Conservation (phyloP, 305 asterid species). For the Fraxinus ornus region DNA sequence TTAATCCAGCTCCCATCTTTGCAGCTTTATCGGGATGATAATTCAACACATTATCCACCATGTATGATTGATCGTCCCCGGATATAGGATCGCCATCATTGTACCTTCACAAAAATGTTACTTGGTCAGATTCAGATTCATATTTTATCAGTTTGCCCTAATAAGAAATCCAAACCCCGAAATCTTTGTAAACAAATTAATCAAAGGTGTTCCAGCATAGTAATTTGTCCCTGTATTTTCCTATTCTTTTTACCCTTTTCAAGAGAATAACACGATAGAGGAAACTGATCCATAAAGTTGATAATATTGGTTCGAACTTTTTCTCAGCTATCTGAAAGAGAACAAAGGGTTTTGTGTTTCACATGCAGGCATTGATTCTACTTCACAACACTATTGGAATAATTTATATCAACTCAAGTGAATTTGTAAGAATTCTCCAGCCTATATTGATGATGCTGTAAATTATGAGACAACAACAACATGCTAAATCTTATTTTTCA, state of each 20-base stretch:
- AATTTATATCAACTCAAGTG: not conserved
- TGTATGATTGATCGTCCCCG: conserved; percentile 74
- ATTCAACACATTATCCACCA: conserved; percentile 70
- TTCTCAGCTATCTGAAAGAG: not conserved
- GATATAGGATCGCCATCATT: conserved; percentile 82
- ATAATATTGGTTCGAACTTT: not conserved
- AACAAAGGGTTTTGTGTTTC: not conserved
- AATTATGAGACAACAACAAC: not conserved
- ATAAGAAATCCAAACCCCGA: not conserved
- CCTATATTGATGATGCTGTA: not conserved
- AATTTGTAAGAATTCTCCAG: conserved; percentile 13
- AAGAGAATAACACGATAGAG: conserved; percentile 10
- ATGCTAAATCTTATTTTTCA: not conserved
- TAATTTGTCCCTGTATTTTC: not conserved
- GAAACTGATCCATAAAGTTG: not conserved
- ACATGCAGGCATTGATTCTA: not conserved
- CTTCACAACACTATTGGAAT: not conserved
- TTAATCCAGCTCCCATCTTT: conserved; percentile 79
- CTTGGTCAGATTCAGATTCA: conserved; percentile 2
- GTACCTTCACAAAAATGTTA: conserved; percentile 53
- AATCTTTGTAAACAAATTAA: conserved; percentile 10
- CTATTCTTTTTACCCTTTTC: not conserved
- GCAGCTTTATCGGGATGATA: conserved; percentile 80
- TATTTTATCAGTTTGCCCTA: not conserved
- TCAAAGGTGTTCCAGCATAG: not conserved